phyloP scores from a whole-genome alignment of 2,329 filamentous ascomycete species.

The Chaetomium sp. region DNA sequence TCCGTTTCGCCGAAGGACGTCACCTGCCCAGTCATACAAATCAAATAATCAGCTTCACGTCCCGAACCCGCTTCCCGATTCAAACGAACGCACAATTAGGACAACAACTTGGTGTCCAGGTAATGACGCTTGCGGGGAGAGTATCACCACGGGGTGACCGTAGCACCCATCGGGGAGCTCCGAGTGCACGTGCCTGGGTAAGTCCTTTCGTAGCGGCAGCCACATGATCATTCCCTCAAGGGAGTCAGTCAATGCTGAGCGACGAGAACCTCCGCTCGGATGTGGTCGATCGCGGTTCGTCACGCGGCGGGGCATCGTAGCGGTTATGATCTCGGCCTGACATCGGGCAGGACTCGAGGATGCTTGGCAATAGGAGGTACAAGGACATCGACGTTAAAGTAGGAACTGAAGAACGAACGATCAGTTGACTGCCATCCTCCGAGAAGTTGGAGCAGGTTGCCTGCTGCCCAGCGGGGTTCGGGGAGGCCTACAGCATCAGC shows the following conservation, averaged over 20 bases:
- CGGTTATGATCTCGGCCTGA: background rate
- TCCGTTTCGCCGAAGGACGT: slow-evolving; percentile 4
- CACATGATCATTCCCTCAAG: slow-evolving; percentile 8
- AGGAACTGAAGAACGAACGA: background rate
- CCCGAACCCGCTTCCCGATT: too few relatives aligned
- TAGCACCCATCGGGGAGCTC: slow-evolving; percentile 8
- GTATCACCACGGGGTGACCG: slow-evolving; percentile 9
- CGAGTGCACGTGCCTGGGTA: background rate
- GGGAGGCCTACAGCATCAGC: background rate
- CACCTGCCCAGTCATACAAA: background rate
- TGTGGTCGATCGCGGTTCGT: background rate
- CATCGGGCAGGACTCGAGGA: background rate
- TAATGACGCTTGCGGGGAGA: slow-evolving; percentile 1
- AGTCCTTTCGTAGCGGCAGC: background rate
- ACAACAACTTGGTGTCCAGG: background rate
- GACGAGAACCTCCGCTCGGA: background rate
- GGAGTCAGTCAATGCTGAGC: background rate
- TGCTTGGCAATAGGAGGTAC: background rate
- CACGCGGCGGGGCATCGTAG: background rate
- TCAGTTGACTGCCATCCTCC: background rate
- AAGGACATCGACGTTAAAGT: background rate
- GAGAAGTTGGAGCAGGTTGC: background rate
- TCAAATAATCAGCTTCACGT: background rate
- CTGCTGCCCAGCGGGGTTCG: background rate
- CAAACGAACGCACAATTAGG: background rate